Evolutionary conservation across 352 stramenopile genomes (phyloP).

Genomic region (Phytophthora uliginosa): DNA sequence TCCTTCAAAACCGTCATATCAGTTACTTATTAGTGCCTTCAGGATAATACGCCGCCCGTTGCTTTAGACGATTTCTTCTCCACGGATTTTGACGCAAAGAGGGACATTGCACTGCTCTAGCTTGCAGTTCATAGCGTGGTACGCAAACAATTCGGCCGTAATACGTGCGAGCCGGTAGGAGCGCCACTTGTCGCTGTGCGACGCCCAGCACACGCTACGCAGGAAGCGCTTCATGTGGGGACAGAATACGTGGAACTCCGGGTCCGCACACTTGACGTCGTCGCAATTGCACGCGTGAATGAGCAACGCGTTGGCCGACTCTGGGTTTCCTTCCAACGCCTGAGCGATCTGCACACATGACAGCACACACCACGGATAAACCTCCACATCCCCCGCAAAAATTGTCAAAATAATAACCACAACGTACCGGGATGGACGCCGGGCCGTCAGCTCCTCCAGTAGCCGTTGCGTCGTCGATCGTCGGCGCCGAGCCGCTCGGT

Average conservation of each 20-base stretch:
- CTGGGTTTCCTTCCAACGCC: conserved; percentile 47
- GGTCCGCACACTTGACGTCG: conserved; percentile 45
- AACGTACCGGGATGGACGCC: conserved; percentile 30
- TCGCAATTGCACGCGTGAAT: conserved; percentile 74
- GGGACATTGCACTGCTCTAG: conserved; percentile 48
- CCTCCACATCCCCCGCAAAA: not conserved
- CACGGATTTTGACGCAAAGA: conserved; percentile 49
- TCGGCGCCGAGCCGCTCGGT: not conserved
- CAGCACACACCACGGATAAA: not conserved
- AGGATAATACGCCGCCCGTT: not conserved
- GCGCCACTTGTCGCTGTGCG: conserved; percentile 67
- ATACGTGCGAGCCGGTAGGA: conserved; percentile 53
- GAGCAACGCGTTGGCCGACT: conserved; percentile 62
- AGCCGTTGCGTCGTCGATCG: not conserved
- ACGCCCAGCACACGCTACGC: conserved; percentile 74
- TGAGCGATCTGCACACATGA: conserved; percentile 46
- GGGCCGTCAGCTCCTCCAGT: conserved; percentile 13
- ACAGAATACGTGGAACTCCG: conserved; percentile 56
- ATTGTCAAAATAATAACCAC: not conserved
- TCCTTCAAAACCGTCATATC: conserved; percentile 3
- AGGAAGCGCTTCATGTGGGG: conserved; percentile 76
- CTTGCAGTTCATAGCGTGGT: conserved; percentile 63
- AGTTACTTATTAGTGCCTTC: conserved; percentile 23
- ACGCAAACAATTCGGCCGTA: conserved; percentile 64
- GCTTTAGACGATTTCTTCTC: conserved; percentile 62